A percentile compares a stretch with the other conserved stretches of the same genome.
phyloP scores from a whole-genome alignment of 1,284 basidiomycete species.

The Baeospora myosura region DNA sequence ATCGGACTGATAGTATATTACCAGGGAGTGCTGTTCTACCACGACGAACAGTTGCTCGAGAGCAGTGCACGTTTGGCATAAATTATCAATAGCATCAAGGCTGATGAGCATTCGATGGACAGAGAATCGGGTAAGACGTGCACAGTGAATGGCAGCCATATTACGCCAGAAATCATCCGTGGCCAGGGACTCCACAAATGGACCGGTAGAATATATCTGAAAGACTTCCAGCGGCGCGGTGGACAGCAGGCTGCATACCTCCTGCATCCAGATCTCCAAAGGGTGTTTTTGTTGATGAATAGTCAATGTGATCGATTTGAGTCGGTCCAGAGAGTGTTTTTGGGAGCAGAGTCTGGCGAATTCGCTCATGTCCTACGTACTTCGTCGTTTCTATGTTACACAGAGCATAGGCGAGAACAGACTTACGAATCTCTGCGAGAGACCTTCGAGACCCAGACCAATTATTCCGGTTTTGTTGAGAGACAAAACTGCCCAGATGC shows the following conservation, averaged over 20 bases:
- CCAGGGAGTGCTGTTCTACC: constrained; percentile 39
- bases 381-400: not conserved
- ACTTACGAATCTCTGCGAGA: constrained; percentile 56
- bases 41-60: constrained; percentile 61
- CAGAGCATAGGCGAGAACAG: not conserved
- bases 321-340: constrained; percentile 29
- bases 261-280: constrained; percentile 33
- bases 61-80: constrained; percentile 44
- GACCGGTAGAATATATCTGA: constrained; percentile 49
- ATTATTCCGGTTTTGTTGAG: constrained; percentile 37
- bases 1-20: constrained; percentile 21
- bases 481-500: constrained; percentile 43
- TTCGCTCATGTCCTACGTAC: constrained; percentile 42
- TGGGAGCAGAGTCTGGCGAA: constrained; percentile 34
- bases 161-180: constrained; percentile 42
- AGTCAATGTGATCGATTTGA: constrained; percentile 56
- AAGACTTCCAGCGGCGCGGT: constrained; percentile 42
- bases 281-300: constrained; percentile 28
- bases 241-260: constrained; percentile 39
- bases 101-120: constrained; percentile 55
- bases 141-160: constrained; percentile 43
- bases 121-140: constrained; percentile 48
- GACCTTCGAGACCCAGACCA: constrained; percentile 53
- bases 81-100: constrained; percentile 38
- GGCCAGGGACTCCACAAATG: constrained; percentile 29